Percentiles rank a stretch among this genome's conserved stretches.
phyloP scores from a whole-genome alignment of 2,329 filamentous ascomycete species.

The Hypoxylon sp. region DNA sequence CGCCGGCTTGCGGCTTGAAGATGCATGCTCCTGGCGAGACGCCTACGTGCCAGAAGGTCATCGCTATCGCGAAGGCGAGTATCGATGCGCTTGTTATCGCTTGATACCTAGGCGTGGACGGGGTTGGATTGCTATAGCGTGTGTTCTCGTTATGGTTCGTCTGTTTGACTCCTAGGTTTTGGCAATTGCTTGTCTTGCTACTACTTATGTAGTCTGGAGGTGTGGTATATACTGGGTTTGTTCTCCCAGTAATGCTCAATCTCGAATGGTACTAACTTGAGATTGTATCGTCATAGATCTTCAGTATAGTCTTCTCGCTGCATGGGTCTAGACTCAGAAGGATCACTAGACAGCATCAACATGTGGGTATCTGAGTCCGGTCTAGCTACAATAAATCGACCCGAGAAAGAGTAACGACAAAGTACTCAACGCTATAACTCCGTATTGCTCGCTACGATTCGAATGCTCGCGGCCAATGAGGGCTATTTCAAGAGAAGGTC shows the following conservation, averaged over 20 bases:
- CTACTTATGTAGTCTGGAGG: too few species aligned
- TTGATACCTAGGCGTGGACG: conserved; percentile 49
- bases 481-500: neutral
- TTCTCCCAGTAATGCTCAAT: too few species aligned
- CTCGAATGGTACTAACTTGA: too few species aligned
- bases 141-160: too few species aligned
- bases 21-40: conserved; percentile 55
- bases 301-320: neutral
- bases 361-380: neutral
- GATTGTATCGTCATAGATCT: too few species aligned
- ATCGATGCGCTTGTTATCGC: conserved; percentile 70
- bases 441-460: neutral
- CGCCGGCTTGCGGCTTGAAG: conserved; percentile 47
- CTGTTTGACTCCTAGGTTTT: too few species aligned
- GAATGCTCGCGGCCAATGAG: conserved; percentile 1
- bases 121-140: neutral
- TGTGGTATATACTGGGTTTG: too few species aligned
- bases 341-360: neutral
- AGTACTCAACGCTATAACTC: neutral
- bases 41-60: conserved; percentile 65
- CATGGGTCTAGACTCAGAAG: neutral
- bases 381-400: neutral
- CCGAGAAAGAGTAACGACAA: neutral
- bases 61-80: conserved; percentile 68
- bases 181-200: too few species aligned